A percentile compares a stretch with the other conserved stretches of the same genome.
phyloP scores from a whole-genome alignment of 2,329 filamentous ascomycete species.

The Talaromyces sp. region DNA sequence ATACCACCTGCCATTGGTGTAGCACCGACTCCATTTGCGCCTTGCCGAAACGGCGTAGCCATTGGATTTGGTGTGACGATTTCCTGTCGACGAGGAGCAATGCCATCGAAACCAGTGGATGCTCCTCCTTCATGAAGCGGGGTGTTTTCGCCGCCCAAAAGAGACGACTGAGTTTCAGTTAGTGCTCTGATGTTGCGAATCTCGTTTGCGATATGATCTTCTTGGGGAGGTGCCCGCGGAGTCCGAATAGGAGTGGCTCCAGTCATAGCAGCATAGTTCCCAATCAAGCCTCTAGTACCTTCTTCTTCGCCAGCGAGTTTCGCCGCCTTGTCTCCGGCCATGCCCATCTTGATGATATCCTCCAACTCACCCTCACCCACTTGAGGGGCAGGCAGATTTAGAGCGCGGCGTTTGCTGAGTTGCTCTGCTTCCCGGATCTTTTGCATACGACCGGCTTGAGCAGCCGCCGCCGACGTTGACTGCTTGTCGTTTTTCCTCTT shows the following conservation, averaged over 20 bases:
- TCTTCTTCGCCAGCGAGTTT: slow-evolving; percentile 68
- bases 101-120: slow-evolving; percentile 84
- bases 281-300: slow-evolving; percentile 77
- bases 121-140: slow-evolving; percentile 73
- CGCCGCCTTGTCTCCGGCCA: slow-evolving; percentile 82
- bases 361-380: slow-evolving; percentile 90
- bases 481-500: slow-evolving; percentile 83
- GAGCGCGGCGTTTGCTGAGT: slow-evolving; percentile 79
- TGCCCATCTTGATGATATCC: slow-evolving; percentile 98
- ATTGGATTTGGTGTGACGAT: slow-evolving; percentile 92
- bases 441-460: slow-evolving; percentile 90
- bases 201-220: slow-evolving; percentile 95
- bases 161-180: slow-evolving; percentile 87
- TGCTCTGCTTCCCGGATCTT: slow-evolving; percentile 94
- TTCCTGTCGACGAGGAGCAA: slow-evolving; percentile 71
- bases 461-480: slow-evolving; percentile 69
- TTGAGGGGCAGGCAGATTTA: slow-evolving; percentile 84
- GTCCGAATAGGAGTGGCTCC: slow-evolving; percentile 84
- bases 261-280: slow-evolving; percentile 78
- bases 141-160: slow-evolving; percentile 91
- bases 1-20: slow-evolving; percentile 58
- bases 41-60: slow-evolving; percentile 74
- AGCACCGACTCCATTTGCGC: slow-evolving; percentile 57
- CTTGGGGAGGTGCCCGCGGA: slow-evolving; percentile 81
- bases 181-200: slow-evolving; percentile 88